Evolutionary conservation across 164 flowering plant species (phyloP).

Genomic region (Chimonanthus praecox): DNA sequence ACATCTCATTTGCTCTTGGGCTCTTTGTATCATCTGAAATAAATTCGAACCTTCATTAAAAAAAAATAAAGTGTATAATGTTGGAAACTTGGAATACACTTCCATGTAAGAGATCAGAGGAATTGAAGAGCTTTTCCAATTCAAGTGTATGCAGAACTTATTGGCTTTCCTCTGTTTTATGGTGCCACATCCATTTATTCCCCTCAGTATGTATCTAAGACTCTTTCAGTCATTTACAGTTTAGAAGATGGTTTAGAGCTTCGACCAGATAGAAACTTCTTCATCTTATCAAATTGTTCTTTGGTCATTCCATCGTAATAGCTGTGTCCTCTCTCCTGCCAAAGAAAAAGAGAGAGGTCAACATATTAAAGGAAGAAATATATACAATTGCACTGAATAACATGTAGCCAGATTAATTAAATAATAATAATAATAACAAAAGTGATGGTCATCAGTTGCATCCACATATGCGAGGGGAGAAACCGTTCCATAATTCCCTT

Average conservation of each 20-base stretch:
- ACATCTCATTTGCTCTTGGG: too few relatives aligned
- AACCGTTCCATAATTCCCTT: too few relatives aligned
- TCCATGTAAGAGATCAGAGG: too few relatives aligned
- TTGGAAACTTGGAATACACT: too few relatives aligned
- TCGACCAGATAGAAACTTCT: conserved; percentile 77
- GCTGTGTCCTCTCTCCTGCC: conserved; percentile 76
- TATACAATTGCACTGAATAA: background rate
- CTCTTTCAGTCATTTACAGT: conserved; percentile 30
- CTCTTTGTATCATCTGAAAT: too few relatives aligned
- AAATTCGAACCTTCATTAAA: too few relatives aligned
- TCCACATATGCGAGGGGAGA: too few relatives aligned
- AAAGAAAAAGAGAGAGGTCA: background rate
- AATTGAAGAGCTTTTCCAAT: too few relatives aligned
- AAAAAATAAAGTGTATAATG: too few relatives aligned
- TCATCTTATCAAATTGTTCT: conserved; percentile 88
- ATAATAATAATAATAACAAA: background rate
- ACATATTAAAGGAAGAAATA: background rate
- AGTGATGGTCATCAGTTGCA: background rate
- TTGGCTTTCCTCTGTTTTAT: background rate
- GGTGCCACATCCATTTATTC: background rate
- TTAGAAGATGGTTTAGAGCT: conserved; percentile 62
- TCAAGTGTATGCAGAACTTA: background rate
- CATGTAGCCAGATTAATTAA: background rate
- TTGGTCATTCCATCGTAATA: conserved; percentile 79
- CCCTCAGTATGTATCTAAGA: background rate